A percentile compares a stretch with the other conserved stretches of the same genome.
These are phyloP conservation scores for Ceriops tagal DNA, from an alignment of 345 rosid genomes.

Conservation along the genomic window DNA sequence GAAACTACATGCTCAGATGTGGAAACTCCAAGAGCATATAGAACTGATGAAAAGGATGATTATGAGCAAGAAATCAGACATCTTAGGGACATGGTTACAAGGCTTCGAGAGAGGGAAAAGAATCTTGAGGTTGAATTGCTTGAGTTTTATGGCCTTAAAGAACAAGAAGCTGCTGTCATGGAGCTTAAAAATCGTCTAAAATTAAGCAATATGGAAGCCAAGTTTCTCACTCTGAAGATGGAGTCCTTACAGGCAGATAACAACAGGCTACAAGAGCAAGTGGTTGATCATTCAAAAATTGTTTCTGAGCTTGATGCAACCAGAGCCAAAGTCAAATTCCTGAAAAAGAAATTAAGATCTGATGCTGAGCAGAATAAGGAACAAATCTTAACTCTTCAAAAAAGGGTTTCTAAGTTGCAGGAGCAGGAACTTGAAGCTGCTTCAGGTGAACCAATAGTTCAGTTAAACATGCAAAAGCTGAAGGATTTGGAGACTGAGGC, in stretches of 20 bases:
- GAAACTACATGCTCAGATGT: conserved; percentile 40
- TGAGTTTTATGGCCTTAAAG: conserved; percentile 81
- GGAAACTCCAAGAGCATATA: conserved; percentile 39
- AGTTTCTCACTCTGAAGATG: conserved; percentile 62
- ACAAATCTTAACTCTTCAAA: conserved; percentile 59
- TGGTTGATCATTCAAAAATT: conserved; percentile 46
- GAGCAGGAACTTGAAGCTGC: conserved; percentile 49
- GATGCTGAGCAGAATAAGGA: conserved; percentile 70
- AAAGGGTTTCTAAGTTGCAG: conserved; percentile 56
- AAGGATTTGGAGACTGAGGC: conserved; percentile 56
- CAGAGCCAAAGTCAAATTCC: conserved; percentile 45
- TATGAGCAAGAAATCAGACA: conserved; percentile 59
- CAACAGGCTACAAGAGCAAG: conserved; percentile 53
- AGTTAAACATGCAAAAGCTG: conserved; percentile 47
- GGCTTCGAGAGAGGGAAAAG: conserved; percentile 69
- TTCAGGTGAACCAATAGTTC: conserved; percentile 28
- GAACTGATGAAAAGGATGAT: conserved; percentile 39
- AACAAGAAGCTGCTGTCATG: conserved; percentile 61
- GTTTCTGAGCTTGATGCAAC: conserved; percentile 57
- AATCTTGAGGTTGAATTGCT: conserved; percentile 67
- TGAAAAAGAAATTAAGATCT: conserved; percentile 61
- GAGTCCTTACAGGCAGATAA: conserved; percentile 70
- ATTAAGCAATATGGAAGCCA: conserved; percentile 65
- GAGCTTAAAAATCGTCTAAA: conserved; percentile 83
- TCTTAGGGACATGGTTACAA: conserved; percentile 49